Percentiles rank a stretch among this genome's conserved stretches.
Conservation (phyloP, 2,329 filamentous ascomycete genomes). For the Sclerotinia minor region DNA sequence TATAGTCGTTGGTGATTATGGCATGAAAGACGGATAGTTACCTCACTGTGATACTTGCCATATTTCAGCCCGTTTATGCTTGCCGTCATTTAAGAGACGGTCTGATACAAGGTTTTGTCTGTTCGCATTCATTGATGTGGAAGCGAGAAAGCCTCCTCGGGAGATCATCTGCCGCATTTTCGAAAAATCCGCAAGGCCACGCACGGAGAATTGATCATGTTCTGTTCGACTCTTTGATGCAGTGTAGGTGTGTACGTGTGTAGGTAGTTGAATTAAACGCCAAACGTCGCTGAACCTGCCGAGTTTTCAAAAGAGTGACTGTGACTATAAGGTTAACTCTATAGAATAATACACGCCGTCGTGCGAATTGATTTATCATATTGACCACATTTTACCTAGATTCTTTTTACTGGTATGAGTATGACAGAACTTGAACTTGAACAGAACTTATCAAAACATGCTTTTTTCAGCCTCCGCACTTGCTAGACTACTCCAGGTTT, state of each 20-base stretch:
- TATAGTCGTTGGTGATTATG: not conserved
- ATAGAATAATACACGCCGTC: constrained; percentile 8
- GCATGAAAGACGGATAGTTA: constrained; percentile 18
- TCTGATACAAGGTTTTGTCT: constrained; percentile 2
- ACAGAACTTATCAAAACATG: not conserved
- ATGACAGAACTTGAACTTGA: not conserved
- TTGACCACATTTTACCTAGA: not conserved
- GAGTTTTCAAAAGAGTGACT: constrained; percentile 15
- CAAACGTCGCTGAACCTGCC: constrained; percentile 7
- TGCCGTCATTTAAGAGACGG: not conserved
- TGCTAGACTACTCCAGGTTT: constrained; percentile 25
- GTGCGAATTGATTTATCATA: constrained; percentile 16
- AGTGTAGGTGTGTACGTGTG: not conserved
- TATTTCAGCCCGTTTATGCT: constrained; percentile 23
- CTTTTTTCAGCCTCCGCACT: constrained; percentile 7
- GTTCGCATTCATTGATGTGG: constrained; percentile 15
- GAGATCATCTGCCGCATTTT: constrained; percentile 33
- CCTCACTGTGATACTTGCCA: constrained; percentile 18
- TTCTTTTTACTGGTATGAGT: not conserved
- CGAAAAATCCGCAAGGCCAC: constrained; percentile 19
- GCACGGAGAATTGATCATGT: constrained; percentile 24
- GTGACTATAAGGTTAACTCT: not conserved
- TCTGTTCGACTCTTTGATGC: constrained; percentile 19
- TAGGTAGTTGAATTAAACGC: constrained; percentile 11
- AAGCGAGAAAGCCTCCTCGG: constrained; percentile 28